Evolutionary conservation across 108 stramenopile species (phyloP), one percentile per base, ranked within the genome.

Genomic region (Nitzschia inconspicua): DNA sequence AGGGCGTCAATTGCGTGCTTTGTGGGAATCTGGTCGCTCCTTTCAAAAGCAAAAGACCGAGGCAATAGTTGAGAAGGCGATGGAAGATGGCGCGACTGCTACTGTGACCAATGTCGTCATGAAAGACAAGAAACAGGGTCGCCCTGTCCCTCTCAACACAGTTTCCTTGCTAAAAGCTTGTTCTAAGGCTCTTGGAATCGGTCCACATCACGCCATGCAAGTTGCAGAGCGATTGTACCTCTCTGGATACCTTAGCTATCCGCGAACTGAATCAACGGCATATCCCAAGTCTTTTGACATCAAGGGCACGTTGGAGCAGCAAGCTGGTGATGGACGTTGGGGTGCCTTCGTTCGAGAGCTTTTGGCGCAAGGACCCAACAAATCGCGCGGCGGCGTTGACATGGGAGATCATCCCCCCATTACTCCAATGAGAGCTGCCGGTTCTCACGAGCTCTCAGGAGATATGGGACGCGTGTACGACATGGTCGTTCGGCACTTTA

Each of bases 331-430:
- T 53, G 56, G 39, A 58, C 62, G 84, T 26, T 93, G 88, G 91
- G 91, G 91, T 3, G 29, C 52, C 18, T 88, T 88, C 63, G 91
- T 93, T 4, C 19, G 60, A 37, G 74, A 88, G 19, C 62, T 93
- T 37, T 44, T 93, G 19, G 44, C 54, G 20, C 53, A 57, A 14
- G 88, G 85, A 14, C 47, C 56, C 35, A 79, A 65, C 53, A 91
- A 82, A 40, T 53, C 70, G 8, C 47, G 77, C 40, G 88, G 91
- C 36, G 91, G 88, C 26, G 80, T 93, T 0, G 91, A 93, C 50
- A 88, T 89, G 85, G 91, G 91, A 3, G 91, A 93, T 54, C 91
- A 88, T 59, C 86, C 91, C 44, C 91, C 91, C 39, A 93, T 93
- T 48, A 89, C 86, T n/a, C 83, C 85, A 3, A 87, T 85, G 52